A percentile compares a stretch with the other conserved stretches of the same genome.
Evolutionary conservation across 2,329 filamentous ascomycete species (phyloP).

Genomic region (Monosporascus cannonballus): DNA sequence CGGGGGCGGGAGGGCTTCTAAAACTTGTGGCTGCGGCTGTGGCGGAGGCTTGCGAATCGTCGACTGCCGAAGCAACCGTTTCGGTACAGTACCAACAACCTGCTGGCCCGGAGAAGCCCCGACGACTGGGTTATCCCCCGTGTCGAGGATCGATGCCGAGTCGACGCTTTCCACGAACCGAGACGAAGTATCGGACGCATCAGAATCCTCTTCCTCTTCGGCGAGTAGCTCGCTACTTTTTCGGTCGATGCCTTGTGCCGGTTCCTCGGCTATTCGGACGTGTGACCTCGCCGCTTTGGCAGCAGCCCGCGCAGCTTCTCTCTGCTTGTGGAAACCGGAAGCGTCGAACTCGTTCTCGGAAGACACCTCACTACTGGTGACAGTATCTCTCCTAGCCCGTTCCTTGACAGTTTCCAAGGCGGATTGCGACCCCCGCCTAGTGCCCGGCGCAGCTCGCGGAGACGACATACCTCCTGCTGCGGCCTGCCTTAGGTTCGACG

Average conservation of each 20-base stretch:
- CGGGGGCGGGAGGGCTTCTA: conserved; percentile 65
- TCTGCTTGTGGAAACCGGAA: conserved; percentile 56
- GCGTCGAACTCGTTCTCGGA: conserved; percentile 75
- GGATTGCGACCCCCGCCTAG: conserved; percentile 63
- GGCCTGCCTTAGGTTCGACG: conserved; percentile 52
- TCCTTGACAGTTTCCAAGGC: conserved; percentile 65
- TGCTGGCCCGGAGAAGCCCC: conserved; percentile 49
- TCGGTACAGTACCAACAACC: conserved; percentile 58
- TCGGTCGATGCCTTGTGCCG: conserved; percentile 34
- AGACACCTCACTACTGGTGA: conserved; percentile 77
- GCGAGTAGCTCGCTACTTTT: conserved; percentile 46
- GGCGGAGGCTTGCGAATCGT: conserved; percentile 58
- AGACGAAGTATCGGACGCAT: conserved; percentile 56
- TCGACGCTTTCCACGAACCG: conserved; percentile 64
- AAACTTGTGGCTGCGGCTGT: conserved; percentile 46
- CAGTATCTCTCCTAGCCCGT: conserved; percentile 65
- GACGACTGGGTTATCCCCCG: conserved; percentile 52
- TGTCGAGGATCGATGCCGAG: conserved; percentile 64
- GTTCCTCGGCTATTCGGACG: conserved; percentile 46
- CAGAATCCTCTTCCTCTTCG: conserved; percentile 55
- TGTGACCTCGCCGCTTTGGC: conserved; percentile 48
- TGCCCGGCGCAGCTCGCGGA: conserved; percentile 38
- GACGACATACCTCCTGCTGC: conserved; percentile 35
- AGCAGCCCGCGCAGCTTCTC: conserved; percentile 54
- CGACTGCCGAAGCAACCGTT: conserved; percentile 54